Evolutionary conservation across 148 eudicot species (phyloP).

Genomic region (Beta vulgaris): DNA sequence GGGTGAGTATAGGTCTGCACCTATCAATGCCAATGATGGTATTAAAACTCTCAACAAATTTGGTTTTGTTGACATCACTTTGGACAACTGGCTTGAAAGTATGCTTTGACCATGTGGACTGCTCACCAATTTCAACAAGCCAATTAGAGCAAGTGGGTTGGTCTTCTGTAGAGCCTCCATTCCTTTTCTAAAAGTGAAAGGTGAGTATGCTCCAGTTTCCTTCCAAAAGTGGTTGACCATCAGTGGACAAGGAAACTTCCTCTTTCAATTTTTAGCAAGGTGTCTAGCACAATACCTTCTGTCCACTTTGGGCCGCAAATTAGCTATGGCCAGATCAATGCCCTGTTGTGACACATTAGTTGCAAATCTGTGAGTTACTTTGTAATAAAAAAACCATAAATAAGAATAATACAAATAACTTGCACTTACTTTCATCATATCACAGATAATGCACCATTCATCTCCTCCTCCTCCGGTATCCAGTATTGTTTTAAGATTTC

Average conservation of each 20-base stretch:
- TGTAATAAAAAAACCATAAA: too few relatives aligned
- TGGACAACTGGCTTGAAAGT: background rate
- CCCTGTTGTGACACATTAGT: too few relatives aligned
- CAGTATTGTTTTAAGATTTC: too few relatives aligned
- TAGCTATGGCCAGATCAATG: too few relatives aligned
- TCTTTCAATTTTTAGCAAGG: background rate
- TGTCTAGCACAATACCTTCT: slow-evolving; percentile 1
- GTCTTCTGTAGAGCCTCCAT: background rate
- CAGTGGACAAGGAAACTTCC: background rate
- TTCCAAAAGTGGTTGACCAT: background rate
- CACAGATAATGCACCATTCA: too few relatives aligned
- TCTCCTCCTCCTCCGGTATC: too few relatives aligned
- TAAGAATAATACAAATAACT: too few relatives aligned
- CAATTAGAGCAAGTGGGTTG: background rate
- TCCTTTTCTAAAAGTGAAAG: background rate
- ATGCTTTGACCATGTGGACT: background rate
- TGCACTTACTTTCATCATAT: too few relatives aligned
- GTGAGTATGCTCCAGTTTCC: background rate
- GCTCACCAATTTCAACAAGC: background rate
- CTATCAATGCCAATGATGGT: background rate
- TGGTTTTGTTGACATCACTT: background rate
- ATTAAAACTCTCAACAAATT: slow-evolving; percentile 5
- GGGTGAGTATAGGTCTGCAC: background rate
- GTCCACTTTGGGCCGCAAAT: background rate
- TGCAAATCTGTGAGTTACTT: too few relatives aligned